Evolutionary conservation across 345 rosid species (phyloP).

Genomic region (Euphorbia pulcherrima): DNA sequence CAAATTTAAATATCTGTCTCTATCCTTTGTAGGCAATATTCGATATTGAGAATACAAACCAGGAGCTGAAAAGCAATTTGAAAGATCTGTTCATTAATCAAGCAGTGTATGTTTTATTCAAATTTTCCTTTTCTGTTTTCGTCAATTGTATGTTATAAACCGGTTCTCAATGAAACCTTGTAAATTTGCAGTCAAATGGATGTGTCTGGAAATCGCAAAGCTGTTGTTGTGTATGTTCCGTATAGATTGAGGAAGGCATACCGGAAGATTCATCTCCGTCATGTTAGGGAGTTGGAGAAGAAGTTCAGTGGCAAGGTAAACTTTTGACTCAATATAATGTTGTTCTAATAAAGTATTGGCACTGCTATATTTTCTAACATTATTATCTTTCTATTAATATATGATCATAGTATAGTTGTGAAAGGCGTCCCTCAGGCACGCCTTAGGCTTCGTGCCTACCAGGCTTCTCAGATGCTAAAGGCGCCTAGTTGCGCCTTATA

Average conservation of each 20-base stretch:
- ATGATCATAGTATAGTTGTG: too few species aligned
- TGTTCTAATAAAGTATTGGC: not conserved
- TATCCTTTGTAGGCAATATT: conserved; percentile 54
- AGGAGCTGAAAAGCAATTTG: conserved; percentile 73
- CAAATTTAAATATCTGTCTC: conserved; percentile 3
- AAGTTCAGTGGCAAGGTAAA: conserved; percentile 92
- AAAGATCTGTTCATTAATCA: conserved; percentile 77
- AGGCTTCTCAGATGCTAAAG: too few species aligned
- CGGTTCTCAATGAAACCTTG: not conserved
- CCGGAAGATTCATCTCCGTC: conserved; percentile 78
- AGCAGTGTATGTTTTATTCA: conserved; percentile 49
- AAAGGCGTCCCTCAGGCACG: too few species aligned
- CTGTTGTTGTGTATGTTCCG: conserved; percentile 74
- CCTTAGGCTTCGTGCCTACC: too few species aligned
- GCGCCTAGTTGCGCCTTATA: too few species aligned
- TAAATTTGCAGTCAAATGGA: conserved; percentile 61
- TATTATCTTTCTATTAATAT: not conserved
- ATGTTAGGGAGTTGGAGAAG: conserved; percentile 87
- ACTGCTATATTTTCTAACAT: too few species aligned
- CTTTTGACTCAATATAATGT: not conserved
- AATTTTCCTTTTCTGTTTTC: not conserved
- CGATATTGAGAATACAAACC: conserved; percentile 79
- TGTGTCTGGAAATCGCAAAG: conserved; percentile 65
- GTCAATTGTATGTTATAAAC: not conserved
- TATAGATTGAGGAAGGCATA: conserved; percentile 79